Base-by-base conservation (phyloP, 805 yeast species). In the Cyberlindnera mississippiensis region DNA sequence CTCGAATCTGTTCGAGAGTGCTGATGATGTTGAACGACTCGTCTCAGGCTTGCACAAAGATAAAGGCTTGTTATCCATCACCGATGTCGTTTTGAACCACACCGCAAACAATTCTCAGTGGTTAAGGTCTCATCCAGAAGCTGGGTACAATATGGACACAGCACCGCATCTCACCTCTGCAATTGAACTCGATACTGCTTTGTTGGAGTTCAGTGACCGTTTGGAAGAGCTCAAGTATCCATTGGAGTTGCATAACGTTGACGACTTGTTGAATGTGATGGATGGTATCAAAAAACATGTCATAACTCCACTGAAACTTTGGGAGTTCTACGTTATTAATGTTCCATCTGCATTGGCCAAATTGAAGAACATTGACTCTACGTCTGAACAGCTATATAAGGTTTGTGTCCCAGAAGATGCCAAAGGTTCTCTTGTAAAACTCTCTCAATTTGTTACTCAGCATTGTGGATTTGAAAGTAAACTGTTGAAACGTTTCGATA, bases 61-160 rank as follows among this genome's bases (percentile, higher is more conserved):
- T 19, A 71, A 82, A 52, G 76, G 76, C 5, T 72, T 91, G 45
- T 68, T 91, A 32, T 73, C 96, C 0, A 68, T 91, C 67, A 87
- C 96, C 1, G 99, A 91, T 62, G 82, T 93, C 24, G 98, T 91
- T 2, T 81, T 89, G 72, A 91, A 91, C 60, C 99, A 91, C 59
- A 91, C 98, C 0, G 96, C 98, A 2, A 74, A 86, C 59, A 87
- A 91, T 63, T 88, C 98, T 0, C 62, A 56, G 0, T 91, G 99
- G 99, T 63, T 93, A 27, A 65, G 75, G 33, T 84, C 81, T 3
- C 89, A 86, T 52, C 97, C 98, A 0, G 96, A 90, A 17, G 78
- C 85, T 2, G 98, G 98, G 9, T 91, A 91, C 64, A 85, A 87
- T 44, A 73, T 73, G 19, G 75, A 73, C 38, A 90, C 96, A 3